phyloP scores from a whole-genome alignment of 805 yeast genomes.

The Candida insectorum region DNA sequence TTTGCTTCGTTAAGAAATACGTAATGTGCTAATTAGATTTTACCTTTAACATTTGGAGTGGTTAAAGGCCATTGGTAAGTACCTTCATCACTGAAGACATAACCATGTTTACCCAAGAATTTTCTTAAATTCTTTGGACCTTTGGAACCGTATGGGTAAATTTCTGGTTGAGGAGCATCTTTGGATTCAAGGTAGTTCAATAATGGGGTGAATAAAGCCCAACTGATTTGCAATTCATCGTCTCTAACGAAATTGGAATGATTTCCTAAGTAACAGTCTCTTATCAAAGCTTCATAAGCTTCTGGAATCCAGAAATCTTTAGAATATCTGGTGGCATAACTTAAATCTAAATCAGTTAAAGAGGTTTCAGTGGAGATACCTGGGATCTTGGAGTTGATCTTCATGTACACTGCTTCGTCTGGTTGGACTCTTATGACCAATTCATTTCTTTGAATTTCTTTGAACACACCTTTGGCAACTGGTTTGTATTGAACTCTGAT shows the following conservation, averaged over 20 bases:
- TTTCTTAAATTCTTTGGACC: constrained; percentile 70
- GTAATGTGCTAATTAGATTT: constrained; percentile 23
- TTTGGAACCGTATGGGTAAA: constrained; percentile 86
- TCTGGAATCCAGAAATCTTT: constrained; percentile 93
- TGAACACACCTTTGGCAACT: constrained; percentile 79
- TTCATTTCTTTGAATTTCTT: constrained; percentile 83
- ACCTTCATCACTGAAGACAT: constrained; percentile 58
- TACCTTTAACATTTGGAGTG: constrained; percentile 38
- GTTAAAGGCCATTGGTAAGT: constrained; percentile 91
- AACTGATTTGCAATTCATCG: constrained; percentile 90
- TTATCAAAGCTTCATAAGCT: constrained; percentile 93
- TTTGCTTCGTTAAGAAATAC: too few species aligned
- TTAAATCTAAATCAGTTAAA: constrained; percentile 85
- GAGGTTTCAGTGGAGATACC: constrained; percentile 82
- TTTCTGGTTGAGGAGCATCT: constrained; percentile 61
- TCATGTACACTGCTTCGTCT: constrained; percentile 87
- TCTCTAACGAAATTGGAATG: constrained; percentile 98
- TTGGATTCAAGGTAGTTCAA: constrained; percentile 74
- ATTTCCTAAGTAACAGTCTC: constrained; percentile 87
- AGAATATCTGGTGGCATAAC: constrained; percentile 73
- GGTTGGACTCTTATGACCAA: constrained; percentile 94
- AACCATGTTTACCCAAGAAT: constrained; percentile 69
- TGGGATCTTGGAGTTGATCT: constrained; percentile 90
- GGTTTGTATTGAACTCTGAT: constrained; percentile 89
- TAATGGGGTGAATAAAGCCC: constrained; percentile 92